A percentile compares a stretch with the other conserved stretches of the same genome.
Evolutionary conservation across 2,329 filamentous ascomycete genomes (phyloP).

Genomic region (Botrytis hyacinthi): DNA sequence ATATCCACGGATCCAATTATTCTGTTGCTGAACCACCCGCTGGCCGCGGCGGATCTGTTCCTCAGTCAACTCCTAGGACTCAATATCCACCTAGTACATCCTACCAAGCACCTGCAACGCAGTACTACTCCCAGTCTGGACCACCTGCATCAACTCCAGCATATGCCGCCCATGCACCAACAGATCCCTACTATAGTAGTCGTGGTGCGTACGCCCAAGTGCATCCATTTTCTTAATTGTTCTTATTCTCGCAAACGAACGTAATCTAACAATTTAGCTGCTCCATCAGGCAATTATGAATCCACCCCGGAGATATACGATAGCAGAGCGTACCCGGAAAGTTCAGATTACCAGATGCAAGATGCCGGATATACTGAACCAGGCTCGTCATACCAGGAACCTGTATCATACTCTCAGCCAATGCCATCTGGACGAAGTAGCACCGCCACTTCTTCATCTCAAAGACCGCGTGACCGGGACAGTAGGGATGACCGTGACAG

Average conservation of each 20-base stretch:
- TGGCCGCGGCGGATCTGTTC: slow-evolving; percentile 22
- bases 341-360: slow-evolving; percentile 21
- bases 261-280: slow-evolving; percentile 39
- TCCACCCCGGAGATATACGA: slow-evolving; percentile 30
- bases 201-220: slow-evolving; percentile 55
- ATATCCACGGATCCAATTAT: slow-evolving; percentile 35
- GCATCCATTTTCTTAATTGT: slow-evolving; percentile 25
- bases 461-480: slow-evolving; percentile 31
- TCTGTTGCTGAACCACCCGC: slow-evolving; percentile 27
- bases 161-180: slow-evolving; percentile 42
- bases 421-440: slow-evolving; percentile 29
- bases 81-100: slow-evolving; percentile 22
- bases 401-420: slow-evolving; percentile 30
- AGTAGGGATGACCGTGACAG: slow-evolving; percentile 34
- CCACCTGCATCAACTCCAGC: slow-evolving; percentile 39
- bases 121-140: slow-evolving; percentile 39
- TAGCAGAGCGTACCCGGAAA: slow-evolving; percentile 29
- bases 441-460: slow-evolving; percentile 31
- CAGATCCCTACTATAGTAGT: slow-evolving; percentile 53
- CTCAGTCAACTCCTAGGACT: slow-evolving; percentile 24
- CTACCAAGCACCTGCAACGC: slow-evolving; percentile 27
- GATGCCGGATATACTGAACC: slow-evolving; percentile 22
- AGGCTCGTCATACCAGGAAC: slow-evolving; percentile 30
- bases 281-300: slow-evolving; percentile 30
- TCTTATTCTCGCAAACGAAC: slow-evolving; percentile 26